Base-by-base conservation (phyloP, 148 eudicot genomes). In the Chenopodium album region DNA sequence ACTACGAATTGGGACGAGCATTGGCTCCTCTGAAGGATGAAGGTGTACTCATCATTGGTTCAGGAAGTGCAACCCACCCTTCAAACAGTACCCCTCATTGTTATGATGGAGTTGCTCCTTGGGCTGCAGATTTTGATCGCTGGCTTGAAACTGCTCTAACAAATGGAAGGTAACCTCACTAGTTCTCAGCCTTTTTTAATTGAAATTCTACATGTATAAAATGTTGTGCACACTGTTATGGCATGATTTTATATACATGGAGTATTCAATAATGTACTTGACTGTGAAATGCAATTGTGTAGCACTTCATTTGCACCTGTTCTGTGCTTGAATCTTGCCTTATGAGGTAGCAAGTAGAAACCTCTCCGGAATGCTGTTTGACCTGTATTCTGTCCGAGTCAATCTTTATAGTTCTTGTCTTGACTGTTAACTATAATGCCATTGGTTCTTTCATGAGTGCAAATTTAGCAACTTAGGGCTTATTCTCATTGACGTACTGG, bases 21-120 rank as follows among this genome's bases (percentile, higher is more conserved):
- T 83, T 94, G 86, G 89, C 93, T 16, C 89, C 95, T 75, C 90
- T 94, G 50, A 92, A 85, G 88, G 89, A 89, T 41, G 97, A 92
- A 85, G 98, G 95, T 28, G 92, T 91, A 17, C 95, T 94, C 60
- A 87, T 94, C 23, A 67, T 94, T 80, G 98, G 97, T 71, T 92
- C 97, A 4, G 98, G 98, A 52, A 85, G 95, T 72, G 88, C 98
- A 17, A 89, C 90, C 29, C 98, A 92, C 83, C 92, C 92, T 85
- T 79, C 92, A 70, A 85, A 93, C 29, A 62, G 48, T 82, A 10
- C 79, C 89, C 34, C 68, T 52, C 16, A 19, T 28, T 29, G 7
- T 37, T 71, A 63, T 16, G 85, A 72, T 23, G 68, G 88, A 8
- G 86, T 90, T 67, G 88, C 86, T 78, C 78, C 92, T 0, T 91